phyloP scores from a whole-genome alignment of 305 asterid species.

The Withania somnifera region DNA sequence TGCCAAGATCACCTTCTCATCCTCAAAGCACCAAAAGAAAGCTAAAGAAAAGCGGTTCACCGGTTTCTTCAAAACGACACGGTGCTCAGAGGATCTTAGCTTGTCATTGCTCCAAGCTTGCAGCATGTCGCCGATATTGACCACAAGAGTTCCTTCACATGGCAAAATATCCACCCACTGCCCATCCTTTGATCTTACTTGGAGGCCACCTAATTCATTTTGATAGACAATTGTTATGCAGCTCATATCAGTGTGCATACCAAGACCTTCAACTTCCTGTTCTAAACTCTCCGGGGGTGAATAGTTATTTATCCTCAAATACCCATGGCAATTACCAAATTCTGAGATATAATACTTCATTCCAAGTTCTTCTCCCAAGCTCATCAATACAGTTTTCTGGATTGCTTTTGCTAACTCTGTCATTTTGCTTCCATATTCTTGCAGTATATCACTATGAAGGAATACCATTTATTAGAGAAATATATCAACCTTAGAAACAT shows the following conservation, averaged over 20 bases:
- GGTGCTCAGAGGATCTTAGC: conserved; percentile 57
- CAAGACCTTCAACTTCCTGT: conserved; percentile 48
- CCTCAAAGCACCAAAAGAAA: conserved; percentile 75
- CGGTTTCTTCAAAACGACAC: conserved; percentile 39
- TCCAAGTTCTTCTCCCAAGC: conserved; percentile 31
- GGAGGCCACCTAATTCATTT: conserved; percentile 65
- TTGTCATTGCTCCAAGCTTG: conserved; percentile 74
- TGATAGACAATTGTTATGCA: conserved; percentile 56
- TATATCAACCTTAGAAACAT: neutral
- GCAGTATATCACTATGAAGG: conserved; percentile 29
- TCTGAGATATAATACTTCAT: conserved; percentile 32
- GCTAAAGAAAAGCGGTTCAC: conserved; percentile 46
- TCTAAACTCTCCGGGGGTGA: conserved; percentile 24
- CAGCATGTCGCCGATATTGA: conserved; percentile 62
- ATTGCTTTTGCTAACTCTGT: conserved; percentile 31
- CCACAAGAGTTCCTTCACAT: conserved; percentile 50
- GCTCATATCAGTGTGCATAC: conserved; percentile 86
- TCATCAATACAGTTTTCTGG: conserved; percentile 26
- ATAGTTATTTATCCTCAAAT: conserved; percentile 60
- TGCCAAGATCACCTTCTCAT: conserved; percentile 42
- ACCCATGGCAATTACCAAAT: conserved; percentile 53
- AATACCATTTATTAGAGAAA: neutral
- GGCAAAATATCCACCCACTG: conserved; percentile 59
- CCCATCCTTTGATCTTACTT: conserved; percentile 49
- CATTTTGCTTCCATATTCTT: conserved; percentile 54